These are phyloP conservation scores for Lecanosticta acicola DNA, from an alignment of 2,329 filamentous ascomycete genomes.

Conservation along the genomic window DNA sequence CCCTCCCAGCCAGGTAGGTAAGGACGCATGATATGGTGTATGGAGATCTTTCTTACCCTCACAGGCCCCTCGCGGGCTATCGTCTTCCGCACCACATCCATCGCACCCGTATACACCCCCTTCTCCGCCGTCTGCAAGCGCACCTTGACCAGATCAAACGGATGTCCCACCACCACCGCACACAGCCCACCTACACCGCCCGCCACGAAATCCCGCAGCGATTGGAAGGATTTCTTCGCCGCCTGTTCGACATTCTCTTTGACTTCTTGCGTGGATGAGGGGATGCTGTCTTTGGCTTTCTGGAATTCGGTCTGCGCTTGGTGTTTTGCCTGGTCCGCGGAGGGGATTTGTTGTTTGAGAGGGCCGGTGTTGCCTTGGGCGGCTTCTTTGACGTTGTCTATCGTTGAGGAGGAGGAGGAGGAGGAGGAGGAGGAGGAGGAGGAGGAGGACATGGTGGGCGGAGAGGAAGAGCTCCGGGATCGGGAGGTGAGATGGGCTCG, in stretches of 20 bases:
- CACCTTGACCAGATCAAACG: conserved; percentile 97
- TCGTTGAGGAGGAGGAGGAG: conserved; percentile 11
- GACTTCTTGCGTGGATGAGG: conserved; percentile 39
- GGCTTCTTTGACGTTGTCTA: conserved; percentile 17
- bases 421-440: neutral
- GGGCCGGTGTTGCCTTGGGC: conserved; percentile 17
- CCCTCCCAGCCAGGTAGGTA: too few species aligned
- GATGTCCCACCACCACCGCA: conserved; percentile 87
- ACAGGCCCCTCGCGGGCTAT: conserved; percentile 77
- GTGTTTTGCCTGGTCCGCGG: conserved; percentile 13
- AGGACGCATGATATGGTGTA: too few species aligned
- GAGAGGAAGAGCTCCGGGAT: too few species aligned
- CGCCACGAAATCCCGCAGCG: conserved; percentile 74
- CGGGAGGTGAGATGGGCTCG: too few species aligned
- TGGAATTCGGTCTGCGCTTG: conserved; percentile 16
- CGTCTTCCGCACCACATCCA: conserved; percentile 87
- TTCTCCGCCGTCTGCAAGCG: conserved; percentile 92
- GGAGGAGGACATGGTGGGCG: conserved; percentile 11
- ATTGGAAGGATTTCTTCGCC: conserved; percentile 52
- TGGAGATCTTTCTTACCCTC: conserved; percentile 37
- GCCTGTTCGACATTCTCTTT: conserved; percentile 49
- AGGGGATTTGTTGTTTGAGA: conserved; percentile 17
- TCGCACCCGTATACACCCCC: conserved; percentile 81
- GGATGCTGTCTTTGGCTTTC: conserved; percentile 18
- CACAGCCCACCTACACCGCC: conserved; percentile 92